phyloP scores from a whole-genome alignment of 1,284 basidiomycete species.

The Tilletia indica region DNA sequence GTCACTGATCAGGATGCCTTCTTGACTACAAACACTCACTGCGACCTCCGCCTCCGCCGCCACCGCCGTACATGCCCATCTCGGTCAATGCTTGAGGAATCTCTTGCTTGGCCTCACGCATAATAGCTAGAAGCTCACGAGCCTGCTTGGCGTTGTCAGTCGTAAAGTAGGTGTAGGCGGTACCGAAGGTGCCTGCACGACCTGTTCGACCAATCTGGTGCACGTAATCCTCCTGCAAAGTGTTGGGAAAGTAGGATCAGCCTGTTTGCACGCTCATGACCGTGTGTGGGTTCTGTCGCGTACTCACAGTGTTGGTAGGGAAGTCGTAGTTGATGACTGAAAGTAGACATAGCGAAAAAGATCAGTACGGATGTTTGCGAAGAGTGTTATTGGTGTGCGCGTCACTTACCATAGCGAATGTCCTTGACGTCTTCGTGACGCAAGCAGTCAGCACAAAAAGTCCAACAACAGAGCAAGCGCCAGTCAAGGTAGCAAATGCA shows the following conservation, averaged over 20 bases:
- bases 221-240: slow-evolving; percentile 70
- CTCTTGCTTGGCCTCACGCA: slow-evolving; percentile 83
- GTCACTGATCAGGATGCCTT: not conserved
- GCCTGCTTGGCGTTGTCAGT: slow-evolving; percentile 86
- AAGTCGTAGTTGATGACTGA: slow-evolving; percentile 77
- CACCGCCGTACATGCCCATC: slow-evolving; percentile 76
- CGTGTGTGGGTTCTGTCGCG: no score
- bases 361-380: no score
- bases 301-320: slow-evolving; percentile 77
- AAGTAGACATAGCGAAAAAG: slow-evolving; percentile 21
- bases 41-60: slow-evolving; percentile 42
- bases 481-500: not conserved
- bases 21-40: not conserved
- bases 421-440: slow-evolving; percentile 78
- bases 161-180: slow-evolving; percentile 88
- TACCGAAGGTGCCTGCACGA: slow-evolving; percentile 72
- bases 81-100: slow-evolving; percentile 87
- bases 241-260: not conserved
- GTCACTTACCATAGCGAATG: slow-evolving; percentile 79
- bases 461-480: slow-evolving; percentile 4
- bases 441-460: slow-evolving; percentile 7
- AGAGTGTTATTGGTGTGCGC: no score
- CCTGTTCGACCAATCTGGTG: slow-evolving; percentile 80
- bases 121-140: slow-evolving; percentile 82
- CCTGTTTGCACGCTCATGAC: not conserved